phyloP scores from a whole-genome alignment of 1,284 basidiomycete genomes.

The Ganoderma lucidum region DNA sequence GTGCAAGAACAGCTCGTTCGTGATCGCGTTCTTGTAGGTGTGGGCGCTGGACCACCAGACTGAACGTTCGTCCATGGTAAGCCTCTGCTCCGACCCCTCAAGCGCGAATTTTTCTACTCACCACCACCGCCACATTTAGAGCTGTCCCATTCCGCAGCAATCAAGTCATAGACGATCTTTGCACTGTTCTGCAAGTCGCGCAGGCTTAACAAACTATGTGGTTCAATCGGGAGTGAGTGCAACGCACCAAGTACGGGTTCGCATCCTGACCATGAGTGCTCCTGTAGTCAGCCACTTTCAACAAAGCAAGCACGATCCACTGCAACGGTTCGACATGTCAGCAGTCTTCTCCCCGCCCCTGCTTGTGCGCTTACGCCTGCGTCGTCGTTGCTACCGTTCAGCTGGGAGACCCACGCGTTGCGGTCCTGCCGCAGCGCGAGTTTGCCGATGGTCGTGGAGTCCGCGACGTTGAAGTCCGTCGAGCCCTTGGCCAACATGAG shows the following conservation, averaged over 20 bases:
- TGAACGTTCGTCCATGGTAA: conserved; percentile 29
- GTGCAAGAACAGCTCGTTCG: conserved; percentile 61
- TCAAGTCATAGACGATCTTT: conserved; percentile 54
- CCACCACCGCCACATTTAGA: conserved; percentile 49
- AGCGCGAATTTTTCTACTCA: conserved; percentile 32
- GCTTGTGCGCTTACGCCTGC: conserved; percentile 47
- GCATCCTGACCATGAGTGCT: conserved; percentile 44
- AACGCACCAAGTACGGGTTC: conserved; percentile 49
- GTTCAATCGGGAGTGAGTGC: background rate
- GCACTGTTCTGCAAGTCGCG: conserved; percentile 46
- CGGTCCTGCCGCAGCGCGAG: conserved; percentile 45
- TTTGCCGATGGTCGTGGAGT: conserved; percentile 52
- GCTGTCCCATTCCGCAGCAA: conserved; percentile 54
- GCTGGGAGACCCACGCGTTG: conserved; percentile 49
- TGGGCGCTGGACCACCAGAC: conserved; percentile 65
- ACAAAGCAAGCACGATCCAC: conserved; percentile 61
- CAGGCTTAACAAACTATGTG: background rate
- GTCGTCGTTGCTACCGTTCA: conserved; percentile 58
- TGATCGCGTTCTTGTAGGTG: conserved; percentile 66
- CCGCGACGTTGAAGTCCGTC: conserved; percentile 49
- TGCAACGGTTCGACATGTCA: conserved; percentile 28
- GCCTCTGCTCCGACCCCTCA: background rate
- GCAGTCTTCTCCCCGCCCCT: background rate
- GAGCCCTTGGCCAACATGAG: conserved; percentile 54
- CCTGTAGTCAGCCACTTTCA: conserved; percentile 64